Evolutionary conservation across 2,329 filamentous ascomycete species (phyloP).

Genomic region (Botrytis sinoallii): DNA sequence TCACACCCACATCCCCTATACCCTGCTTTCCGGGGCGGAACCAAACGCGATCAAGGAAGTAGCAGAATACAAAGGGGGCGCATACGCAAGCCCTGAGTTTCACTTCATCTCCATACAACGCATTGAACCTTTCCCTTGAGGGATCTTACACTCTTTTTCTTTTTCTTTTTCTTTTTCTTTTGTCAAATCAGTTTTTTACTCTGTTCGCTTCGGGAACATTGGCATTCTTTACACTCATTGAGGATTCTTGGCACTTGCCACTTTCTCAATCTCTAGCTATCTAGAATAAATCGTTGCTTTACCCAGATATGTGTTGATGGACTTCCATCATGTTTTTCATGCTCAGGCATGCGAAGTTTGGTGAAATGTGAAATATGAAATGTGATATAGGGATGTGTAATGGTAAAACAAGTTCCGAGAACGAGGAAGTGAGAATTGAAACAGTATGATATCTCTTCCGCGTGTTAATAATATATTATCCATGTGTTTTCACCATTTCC

Average conservation of each 20-base stretch:
- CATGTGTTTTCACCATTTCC: too few relatives aligned
- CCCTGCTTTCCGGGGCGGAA: too few relatives aligned
- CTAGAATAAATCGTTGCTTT: not conserved
- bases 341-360: not conserved
- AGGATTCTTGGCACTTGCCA: not conserved
- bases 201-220: not conserved
- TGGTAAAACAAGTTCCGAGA: not conserved
- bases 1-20: too few relatives aligned
- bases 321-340: too few relatives aligned
- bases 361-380: too few relatives aligned
- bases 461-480: not conserved
- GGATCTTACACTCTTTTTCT: not conserved
- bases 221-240: not conserved
- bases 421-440: not conserved
- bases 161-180: too few relatives aligned
- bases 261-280: not conserved
- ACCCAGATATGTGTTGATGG: not conserved
- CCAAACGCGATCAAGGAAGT: not conserved
- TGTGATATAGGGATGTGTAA: not conserved
- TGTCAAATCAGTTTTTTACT: not conserved
- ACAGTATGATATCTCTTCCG: not conserved
- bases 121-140: not conserved
- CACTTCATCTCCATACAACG: too few relatives aligned
- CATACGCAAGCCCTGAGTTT: not conserved
- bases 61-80: not conserved